Evolutionary conservation across 768 basidiomycete species (phyloP).

Genomic region (Lyophyllum shimeji): DNA sequence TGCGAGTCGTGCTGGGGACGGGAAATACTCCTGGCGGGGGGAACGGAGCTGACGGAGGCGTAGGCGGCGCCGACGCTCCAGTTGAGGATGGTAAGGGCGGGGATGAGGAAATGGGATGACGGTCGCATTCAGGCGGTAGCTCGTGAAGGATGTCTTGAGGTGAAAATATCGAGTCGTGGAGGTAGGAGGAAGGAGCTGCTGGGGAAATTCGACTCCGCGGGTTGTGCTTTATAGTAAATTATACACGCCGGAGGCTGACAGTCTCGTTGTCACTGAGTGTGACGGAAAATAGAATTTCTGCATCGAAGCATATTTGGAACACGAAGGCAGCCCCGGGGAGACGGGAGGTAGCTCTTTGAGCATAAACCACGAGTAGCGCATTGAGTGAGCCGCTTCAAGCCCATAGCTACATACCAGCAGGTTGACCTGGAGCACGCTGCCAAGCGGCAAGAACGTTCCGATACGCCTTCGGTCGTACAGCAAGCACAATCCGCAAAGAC

Average conservation of each 20-base stretch:
- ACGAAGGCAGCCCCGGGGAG: too few species aligned
- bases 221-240: not conserved
- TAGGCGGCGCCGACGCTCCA: constrained; percentile 12
- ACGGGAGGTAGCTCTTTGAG: too few species aligned
- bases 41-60: not conserved
- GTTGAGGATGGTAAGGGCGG: constrained; percentile 11
- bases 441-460: too few species aligned
- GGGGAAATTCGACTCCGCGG: not conserved
- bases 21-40: not conserved
- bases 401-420: too few species aligned
- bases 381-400: too few species aligned
- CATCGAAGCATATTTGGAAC: too few species aligned
- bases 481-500: too few species aligned
- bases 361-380: too few species aligned
- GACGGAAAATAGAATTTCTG: not conserved
- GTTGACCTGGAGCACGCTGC: too few species aligned
- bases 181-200: not conserved
- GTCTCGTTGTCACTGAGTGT: not conserved
- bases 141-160: not conserved
- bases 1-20: not conserved
- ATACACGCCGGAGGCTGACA: constrained; percentile 1
- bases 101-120: constrained; percentile 10
- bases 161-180: not conserved
- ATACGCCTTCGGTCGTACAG: too few species aligned
- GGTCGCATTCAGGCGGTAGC: constrained; percentile 5